Percentiles rank a stretch among this genome's conserved stretches.
These are phyloP conservation scores for Odontarrhena argentea DNA, from an alignment of 345 rosid genomes.

Conservation along the genomic window DNA sequence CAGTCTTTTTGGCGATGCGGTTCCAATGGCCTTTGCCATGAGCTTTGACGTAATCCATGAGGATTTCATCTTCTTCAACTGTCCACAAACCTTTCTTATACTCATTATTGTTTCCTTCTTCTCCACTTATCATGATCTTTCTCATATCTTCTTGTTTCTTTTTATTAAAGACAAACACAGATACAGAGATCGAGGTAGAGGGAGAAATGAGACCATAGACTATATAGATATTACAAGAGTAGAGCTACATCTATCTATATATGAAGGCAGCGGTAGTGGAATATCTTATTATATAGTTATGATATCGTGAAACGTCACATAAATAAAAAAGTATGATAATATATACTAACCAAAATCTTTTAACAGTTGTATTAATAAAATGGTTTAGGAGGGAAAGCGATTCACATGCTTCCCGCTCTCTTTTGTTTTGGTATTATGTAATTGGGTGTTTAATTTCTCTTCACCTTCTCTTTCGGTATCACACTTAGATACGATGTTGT, in stretches of 20 bases:
- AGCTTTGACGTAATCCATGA: constrained; percentile 43
- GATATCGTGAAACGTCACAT: too few relatives aligned
- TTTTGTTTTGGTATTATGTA: too few relatives aligned
- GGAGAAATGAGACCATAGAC: neutral
- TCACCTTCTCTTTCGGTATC: too few relatives aligned
- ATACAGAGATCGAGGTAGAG: neutral
- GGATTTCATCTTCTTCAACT: constrained; percentile 53
- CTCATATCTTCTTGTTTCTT: constrained; percentile 26
- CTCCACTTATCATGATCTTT: constrained; percentile 11
- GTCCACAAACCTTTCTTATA: constrained; percentile 60
- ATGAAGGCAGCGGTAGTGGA: neutral
- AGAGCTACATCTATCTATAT: constrained; percentile 12
- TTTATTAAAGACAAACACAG: neutral
- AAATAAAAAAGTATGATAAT: too few relatives aligned
- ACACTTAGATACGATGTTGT: too few relatives aligned
- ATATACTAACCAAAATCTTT: too few relatives aligned
- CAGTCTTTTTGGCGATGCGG: constrained; percentile 46
- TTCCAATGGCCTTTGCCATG: constrained; percentile 59
- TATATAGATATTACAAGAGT: constrained; percentile 7
- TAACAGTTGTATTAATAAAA: too few relatives aligned
- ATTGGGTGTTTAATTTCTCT: too few relatives aligned
- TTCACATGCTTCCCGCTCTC: too few relatives aligned
- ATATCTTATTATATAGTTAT: neutral
- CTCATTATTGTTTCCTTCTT: constrained; percentile 21
- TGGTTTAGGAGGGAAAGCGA: too few relatives aligned